phyloP scores from a whole-genome alignment of 2,329 filamentous ascomycete species.

The Aulographum hederae region DNA sequence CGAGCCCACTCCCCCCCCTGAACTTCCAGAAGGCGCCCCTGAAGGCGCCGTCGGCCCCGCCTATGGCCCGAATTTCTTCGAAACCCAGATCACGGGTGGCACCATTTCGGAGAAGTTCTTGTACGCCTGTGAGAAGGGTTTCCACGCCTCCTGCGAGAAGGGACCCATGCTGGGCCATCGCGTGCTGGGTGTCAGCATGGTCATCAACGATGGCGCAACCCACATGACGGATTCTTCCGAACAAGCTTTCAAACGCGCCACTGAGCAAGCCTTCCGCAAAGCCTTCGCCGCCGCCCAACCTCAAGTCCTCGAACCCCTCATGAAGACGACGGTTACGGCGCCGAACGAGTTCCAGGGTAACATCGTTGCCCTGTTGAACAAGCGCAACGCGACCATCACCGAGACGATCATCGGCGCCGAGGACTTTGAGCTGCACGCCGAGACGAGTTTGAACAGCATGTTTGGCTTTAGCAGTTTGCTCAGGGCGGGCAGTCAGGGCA shows the following conservation, averaged over 20 bases:
- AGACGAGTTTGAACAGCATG: slow-evolving; percentile 92
- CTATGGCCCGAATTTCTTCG: slow-evolving; percentile 53
- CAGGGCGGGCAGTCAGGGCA: slow-evolving; percentile 86
- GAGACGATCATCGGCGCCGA: slow-evolving; percentile 89
- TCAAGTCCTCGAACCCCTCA: slow-evolving; percentile 79
- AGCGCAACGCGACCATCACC: slow-evolving; percentile 84
- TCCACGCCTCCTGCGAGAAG: slow-evolving; percentile 63
- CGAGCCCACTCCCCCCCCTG: slow-evolving; percentile 60
- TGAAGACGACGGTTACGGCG: slow-evolving; percentile 95
- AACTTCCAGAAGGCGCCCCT: too few relatives aligned
- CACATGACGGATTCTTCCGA: slow-evolving; percentile 97
- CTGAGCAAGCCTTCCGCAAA: slow-evolving; percentile 92
- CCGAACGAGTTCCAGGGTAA: slow-evolving; percentile 96
- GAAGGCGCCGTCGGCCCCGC: too few relatives aligned
- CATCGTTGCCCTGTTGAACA: slow-evolving; percentile 88
- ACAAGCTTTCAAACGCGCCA: slow-evolving; percentile 86
- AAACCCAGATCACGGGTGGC: slow-evolving; percentile 74
- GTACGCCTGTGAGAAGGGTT: slow-evolving; percentile 87
- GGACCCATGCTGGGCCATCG: slow-evolving; percentile 85
- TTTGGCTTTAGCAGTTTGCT: slow-evolving; percentile 91
- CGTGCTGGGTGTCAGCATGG: slow-evolving; percentile 78
- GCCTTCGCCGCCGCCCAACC: slow-evolving; percentile 68
- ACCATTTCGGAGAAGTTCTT: slow-evolving; percentile 92
- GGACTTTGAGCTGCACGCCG: slow-evolving; percentile 81
- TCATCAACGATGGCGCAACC: slow-evolving; percentile 88